These are phyloP conservation scores for Sphagnum contortum DNA, from an alignment of 225 moss, liverwort and hornwort species.

Conservation along the genomic window DNA sequence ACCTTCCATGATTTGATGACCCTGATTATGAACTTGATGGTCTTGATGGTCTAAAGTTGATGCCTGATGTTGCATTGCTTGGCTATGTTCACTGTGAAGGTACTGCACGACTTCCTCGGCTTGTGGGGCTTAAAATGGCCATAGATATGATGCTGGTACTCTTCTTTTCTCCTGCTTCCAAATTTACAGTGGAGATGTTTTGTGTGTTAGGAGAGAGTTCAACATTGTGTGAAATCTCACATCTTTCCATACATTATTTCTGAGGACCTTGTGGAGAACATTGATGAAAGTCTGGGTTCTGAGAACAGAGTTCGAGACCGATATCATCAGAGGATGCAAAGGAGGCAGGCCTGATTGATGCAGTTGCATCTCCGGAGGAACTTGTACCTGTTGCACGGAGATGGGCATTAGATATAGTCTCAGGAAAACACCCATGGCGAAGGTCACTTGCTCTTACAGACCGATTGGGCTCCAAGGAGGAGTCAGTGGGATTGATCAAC, in stretches of 20 bases:
- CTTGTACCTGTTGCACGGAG: constrained; percentile 44
- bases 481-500: constrained; percentile 38
- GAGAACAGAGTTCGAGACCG: constrained; percentile 50
- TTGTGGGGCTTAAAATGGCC: constrained; percentile 68
- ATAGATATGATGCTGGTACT: constrained; percentile 93
- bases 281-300: background rate
- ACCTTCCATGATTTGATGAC: too few species aligned
- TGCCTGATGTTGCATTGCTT: too few species aligned
- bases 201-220: too few species aligned
- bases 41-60: too few species aligned
- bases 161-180: constrained; percentile 1
- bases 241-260: too few species aligned
- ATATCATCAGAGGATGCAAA: constrained; percentile 52
- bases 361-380: constrained; percentile 45
- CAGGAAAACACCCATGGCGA: constrained; percentile 56
- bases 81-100: constrained; percentile 18
- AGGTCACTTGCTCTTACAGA: constrained; percentile 52
- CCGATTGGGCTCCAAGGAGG: constrained; percentile 44
- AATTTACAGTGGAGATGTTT: too few species aligned
- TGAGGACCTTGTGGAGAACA: too few species aligned
- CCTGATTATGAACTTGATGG: too few species aligned
- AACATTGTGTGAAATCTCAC: too few species aligned
- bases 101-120: constrained; percentile 82
- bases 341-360: constrained; percentile 62
- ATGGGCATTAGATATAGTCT: constrained; percentile 58